Percentiles rank a stretch among this genome's conserved stretches.
Conservation (phyloP, 495 filamentous ascomycete genomes). For the Aspergillus homomorphus region DNA sequence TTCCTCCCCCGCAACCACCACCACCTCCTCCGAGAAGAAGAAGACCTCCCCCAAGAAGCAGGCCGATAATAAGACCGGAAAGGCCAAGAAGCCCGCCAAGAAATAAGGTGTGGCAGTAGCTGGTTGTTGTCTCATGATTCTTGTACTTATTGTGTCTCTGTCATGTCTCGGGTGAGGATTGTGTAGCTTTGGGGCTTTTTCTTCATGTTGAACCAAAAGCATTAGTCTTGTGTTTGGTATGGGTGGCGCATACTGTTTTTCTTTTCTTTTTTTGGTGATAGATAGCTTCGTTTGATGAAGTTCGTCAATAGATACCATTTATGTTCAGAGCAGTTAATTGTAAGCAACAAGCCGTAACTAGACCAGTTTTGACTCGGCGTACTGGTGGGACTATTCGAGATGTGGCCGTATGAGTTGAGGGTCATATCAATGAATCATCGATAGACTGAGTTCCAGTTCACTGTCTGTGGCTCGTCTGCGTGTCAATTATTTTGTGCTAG, state of each 20-base stretch:
- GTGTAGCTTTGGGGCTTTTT: no score
- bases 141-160: constrained; percentile 12
- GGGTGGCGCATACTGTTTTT: constrained; percentile 33
- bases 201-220: constrained; percentile 36
- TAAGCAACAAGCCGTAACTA: no score
- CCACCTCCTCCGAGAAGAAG: constrained; percentile 5
- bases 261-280: constrained; percentile 20
- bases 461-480: no score
- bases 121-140: neutral
- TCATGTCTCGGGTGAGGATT: no score
- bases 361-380: no score
- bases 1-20: neutral
- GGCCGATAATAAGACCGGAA: constrained; percentile 18
- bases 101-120: constrained; percentile 23
- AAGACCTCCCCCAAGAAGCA: constrained; percentile 13
- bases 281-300: neutral
- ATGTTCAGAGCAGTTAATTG: neutral
- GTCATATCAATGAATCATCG: no score
- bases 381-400: no score
- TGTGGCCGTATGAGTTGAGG: no score
- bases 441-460: no score
- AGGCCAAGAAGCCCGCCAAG: constrained; percentile 38
- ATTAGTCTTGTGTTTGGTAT: constrained; percentile 21
- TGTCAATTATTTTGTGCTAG: no score
- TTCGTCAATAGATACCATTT: constrained; percentile 15